Percentiles rank a stretch among this genome's conserved stretches.
phyloP scores from a whole-genome alignment of 768 basidiomycete genomes.

The Tricholoma flavovirens region DNA sequence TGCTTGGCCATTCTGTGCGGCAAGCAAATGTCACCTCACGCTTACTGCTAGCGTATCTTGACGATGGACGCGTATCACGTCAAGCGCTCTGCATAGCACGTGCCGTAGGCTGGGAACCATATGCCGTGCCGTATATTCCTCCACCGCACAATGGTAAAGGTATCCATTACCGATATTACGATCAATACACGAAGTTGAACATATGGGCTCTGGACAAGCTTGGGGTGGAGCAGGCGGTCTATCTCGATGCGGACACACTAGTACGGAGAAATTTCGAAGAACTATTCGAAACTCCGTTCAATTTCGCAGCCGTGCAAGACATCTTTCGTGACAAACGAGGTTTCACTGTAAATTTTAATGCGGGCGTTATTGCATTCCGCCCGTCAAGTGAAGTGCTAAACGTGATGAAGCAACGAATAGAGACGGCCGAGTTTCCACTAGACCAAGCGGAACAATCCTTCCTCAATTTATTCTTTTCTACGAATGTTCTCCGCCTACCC shows the following conservation, averaged over 20 bases:
- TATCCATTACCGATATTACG: slow-evolving; percentile 28
- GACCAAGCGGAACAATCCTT: slow-evolving; percentile 36
- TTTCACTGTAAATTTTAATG: slow-evolving; percentile 33
- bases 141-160: slow-evolving; percentile 35
- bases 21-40: slow-evolving; percentile 20
- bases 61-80: slow-evolving; percentile 27
- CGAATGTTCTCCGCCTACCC: slow-evolving; percentile 29
- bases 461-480: slow-evolving; percentile 34
- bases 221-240: slow-evolving; percentile 28
- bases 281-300: slow-evolving; percentile 36
- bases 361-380: slow-evolving; percentile 32
- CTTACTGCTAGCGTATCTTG: slow-evolving; percentile 22
- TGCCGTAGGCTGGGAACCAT: slow-evolving; percentile 32
- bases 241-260: slow-evolving; percentile 40
- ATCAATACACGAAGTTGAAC: slow-evolving; percentile 39
- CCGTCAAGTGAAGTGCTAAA: slow-evolving; percentile 24
- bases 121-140: slow-evolving; percentile 29
- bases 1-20: slow-evolving; percentile 22
- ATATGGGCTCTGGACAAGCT: slow-evolving; percentile 32
- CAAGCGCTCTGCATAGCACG: slow-evolving; percentile 33
- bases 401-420: slow-evolving; percentile 23
- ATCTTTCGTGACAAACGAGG: slow-evolving; percentile 26
- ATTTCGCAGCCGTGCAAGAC: slow-evolving; percentile 37
- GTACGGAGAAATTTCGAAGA: slow-evolving; percentile 38
- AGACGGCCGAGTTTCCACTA: slow-evolving; percentile 24